Conservation (phyloP, 371 early-diverging fungal species). For the Capillidium heterosporum region DNA sequence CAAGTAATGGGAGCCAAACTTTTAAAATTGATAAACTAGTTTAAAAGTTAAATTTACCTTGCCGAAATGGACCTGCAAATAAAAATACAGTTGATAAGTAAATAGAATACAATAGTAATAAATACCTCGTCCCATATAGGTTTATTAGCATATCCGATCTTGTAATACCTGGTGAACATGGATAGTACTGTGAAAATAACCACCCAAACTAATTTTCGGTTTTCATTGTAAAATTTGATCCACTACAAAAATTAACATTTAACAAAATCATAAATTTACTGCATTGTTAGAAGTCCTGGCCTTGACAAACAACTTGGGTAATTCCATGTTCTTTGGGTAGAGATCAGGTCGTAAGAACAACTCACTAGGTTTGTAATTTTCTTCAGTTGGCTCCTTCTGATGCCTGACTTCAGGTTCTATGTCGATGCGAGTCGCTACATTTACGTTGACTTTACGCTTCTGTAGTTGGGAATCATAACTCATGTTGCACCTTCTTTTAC, state of each 20-base stretch:
- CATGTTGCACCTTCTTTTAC: too few relatives aligned
- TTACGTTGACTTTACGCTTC: too few relatives aligned
- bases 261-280: neutral
- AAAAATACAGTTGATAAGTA: neutral
- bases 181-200: neutral
- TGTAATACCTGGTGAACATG: slow-evolving; percentile 4
- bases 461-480: too few relatives aligned
- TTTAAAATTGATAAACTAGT: neutral
- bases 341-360: neutral
- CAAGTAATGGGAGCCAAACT: slow-evolving; percentile 90
- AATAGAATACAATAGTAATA: too few relatives aligned
- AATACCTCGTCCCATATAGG: slow-evolving; percentile 7
- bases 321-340: neutral
- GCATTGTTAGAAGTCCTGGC: neutral
- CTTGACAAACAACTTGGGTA: neutral
- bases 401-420: too few relatives aligned
- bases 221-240: neutral
- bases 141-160: slow-evolving; percentile 3
- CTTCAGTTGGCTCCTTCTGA: too few relatives aligned
- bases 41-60: slow-evolving; percentile 7
- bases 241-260: neutral
- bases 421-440: too few relatives aligned
- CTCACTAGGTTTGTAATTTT: neutral
- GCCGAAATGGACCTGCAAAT: slow-evolving; percentile 11
- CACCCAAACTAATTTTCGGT: neutral